phyloP scores from a whole-genome alignment of 129 eudicot genomes.

The Sambucus nigra region DNA sequence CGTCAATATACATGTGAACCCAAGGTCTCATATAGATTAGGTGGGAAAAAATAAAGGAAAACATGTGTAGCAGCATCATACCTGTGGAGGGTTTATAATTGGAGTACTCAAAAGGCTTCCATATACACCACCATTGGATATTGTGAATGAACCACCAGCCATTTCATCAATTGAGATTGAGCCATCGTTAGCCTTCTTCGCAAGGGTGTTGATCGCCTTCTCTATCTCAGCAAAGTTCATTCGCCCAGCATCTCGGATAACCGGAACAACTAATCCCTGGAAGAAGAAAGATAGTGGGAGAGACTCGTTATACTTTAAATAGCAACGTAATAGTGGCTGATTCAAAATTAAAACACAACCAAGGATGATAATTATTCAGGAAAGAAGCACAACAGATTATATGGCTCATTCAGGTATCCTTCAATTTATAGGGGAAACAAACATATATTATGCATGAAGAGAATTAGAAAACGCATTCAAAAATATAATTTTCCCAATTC shows the following conservation, averaged over 20 bases:
- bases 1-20: neutral
- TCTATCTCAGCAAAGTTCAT: conserved; percentile 88
- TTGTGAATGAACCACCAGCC: conserved; percentile 72
- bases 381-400: neutral
- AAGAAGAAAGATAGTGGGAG: conserved; percentile 10
- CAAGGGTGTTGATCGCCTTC: conserved; percentile 51
- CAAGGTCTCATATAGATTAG: neutral
- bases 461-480: neutral
- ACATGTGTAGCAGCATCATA: conserved; percentile 6
- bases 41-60: neutral
- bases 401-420: too few relatives aligned
- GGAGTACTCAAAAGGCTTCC: conserved; percentile 67
- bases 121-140: conserved; percentile 65
- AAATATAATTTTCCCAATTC: too few relatives aligned
- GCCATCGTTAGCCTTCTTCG: conserved; percentile 54
- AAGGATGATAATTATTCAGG: too few relatives aligned
- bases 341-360: neutral
- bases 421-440: neutral
- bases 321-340: neutral
- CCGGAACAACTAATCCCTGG: conserved; percentile 88
- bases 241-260: conserved; percentile 58
- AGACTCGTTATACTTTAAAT: neutral
- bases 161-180: conserved; percentile 64
- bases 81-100: conserved; percentile 68
- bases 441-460: too few relatives aligned